Percentiles rank a stretch among this genome's conserved stretches.
phyloP scores from a whole-genome alignment of 2,329 filamentous ascomycete genomes.

The Aureobasidium sp. region DNA sequence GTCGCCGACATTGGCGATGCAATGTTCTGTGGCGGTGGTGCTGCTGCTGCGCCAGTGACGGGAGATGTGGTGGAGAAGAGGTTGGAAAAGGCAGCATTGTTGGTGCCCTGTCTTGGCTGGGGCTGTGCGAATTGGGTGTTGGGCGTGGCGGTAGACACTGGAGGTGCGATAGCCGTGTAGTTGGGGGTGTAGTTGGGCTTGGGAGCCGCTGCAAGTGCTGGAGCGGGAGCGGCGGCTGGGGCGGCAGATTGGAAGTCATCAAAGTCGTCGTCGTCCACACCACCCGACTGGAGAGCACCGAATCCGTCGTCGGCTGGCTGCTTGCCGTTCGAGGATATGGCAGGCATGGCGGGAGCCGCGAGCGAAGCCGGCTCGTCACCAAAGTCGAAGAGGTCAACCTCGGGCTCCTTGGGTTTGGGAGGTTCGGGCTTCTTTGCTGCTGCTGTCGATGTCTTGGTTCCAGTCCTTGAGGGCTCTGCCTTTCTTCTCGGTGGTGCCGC shows the following conservation, averaged over 20 bases:
- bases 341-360: constrained; percentile 32
- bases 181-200: constrained; percentile 30
- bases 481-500: constrained; percentile 46
- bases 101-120: constrained; percentile 73
- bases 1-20: constrained; percentile 29
- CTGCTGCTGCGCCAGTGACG: constrained; percentile 47
- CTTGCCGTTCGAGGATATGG: constrained; percentile 37
- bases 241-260: constrained; percentile 93
- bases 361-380: constrained; percentile 59
- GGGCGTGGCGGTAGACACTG: constrained; percentile 41
- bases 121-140: constrained; percentile 69
- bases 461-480: constrained; percentile 27
- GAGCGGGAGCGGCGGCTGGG: constrained; percentile 36
- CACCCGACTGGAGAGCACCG: constrained; percentile 86
- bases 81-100: constrained; percentile 70
- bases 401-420: constrained; percentile 76
- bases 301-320: constrained; percentile 62
- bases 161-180: constrained; percentile 36
- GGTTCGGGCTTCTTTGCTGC: constrained; percentile 57
- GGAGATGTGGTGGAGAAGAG: constrained; percentile 79
- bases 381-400: constrained; percentile 86
- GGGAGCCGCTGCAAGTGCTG: constrained; percentile 27
- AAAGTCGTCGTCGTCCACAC: constrained; percentile 71
- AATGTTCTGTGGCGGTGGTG: constrained; percentile 21
- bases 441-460: constrained; percentile 26